phyloP scores from a whole-genome alignment of 1,284 basidiomycete genomes.

The Naganishia sp. region DNA sequence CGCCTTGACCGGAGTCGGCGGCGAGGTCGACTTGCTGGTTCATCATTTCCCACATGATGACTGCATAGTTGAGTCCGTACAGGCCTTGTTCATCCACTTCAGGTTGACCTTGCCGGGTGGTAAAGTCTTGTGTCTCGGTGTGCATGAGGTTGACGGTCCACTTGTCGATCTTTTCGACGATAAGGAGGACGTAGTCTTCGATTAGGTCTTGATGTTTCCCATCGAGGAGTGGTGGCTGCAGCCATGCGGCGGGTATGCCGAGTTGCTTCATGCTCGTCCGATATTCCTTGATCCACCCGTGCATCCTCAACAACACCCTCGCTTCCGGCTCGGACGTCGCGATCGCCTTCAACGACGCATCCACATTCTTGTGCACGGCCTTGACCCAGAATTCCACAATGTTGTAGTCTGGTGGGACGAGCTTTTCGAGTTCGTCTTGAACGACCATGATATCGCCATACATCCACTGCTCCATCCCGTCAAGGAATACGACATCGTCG shows the following conservation, averaged over 20 bases:
- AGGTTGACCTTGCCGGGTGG: constrained; percentile 76
- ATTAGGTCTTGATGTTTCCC: constrained; percentile 91
- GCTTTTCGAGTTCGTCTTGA: constrained; percentile 79
- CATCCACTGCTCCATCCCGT: constrained; percentile 76
- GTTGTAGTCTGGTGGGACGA: constrained; percentile 91
- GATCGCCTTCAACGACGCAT: constrained; percentile 71
- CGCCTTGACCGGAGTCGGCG: constrained; percentile 91
- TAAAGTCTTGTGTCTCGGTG: constrained; percentile 84
- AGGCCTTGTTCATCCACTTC: constrained; percentile 85
- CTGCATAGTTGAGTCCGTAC: constrained; percentile 87
- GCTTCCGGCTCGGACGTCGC: constrained; percentile 80
- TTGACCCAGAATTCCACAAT: constrained; percentile 81
- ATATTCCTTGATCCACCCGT: constrained; percentile 94
- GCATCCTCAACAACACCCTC: constrained; percentile 77
- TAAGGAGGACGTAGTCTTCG: constrained; percentile 91
- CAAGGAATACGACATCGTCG: constrained; percentile 73
- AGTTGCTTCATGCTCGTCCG: constrained; percentile 93
- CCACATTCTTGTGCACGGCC: constrained; percentile 89
- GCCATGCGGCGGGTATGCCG: constrained; percentile 72
- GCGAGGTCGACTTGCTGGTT: constrained; percentile 96
- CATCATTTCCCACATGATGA: constrained; percentile 97
- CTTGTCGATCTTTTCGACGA: constrained; percentile 94
- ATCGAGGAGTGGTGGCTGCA: constrained; percentile 87
- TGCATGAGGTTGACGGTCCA: constrained; percentile 95
- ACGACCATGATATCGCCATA: constrained; percentile 93